phyloP scores from a whole-genome alignment of 495 filamentous ascomycete genomes.

The Aspergillus baeticus region DNA sequence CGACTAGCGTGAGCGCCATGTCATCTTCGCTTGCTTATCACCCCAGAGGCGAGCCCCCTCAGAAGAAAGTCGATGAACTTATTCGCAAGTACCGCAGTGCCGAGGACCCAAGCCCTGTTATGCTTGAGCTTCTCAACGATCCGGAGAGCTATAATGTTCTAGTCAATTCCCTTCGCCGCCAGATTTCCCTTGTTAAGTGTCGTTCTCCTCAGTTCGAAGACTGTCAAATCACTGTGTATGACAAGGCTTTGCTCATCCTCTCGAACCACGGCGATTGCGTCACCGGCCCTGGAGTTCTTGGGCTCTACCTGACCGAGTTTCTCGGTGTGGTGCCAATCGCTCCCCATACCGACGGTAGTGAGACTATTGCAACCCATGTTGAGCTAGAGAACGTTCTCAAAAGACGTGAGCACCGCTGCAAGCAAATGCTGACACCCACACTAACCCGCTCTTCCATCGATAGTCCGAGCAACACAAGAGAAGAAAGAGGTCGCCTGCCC shows the following conservation, averaged over 20 bases:
- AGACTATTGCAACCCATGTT: slow-evolving; percentile 18
- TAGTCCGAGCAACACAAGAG: neutral
- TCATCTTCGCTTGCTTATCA: neutral
- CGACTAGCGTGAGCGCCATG: neutral
- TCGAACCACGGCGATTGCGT: slow-evolving; percentile 27
- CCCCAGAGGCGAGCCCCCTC: neutral
- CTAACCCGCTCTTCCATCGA: neutral
- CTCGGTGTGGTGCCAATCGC: slow-evolving; percentile 30
- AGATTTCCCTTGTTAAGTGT: slow-evolving; percentile 27
- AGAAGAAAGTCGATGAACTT: slow-evolving; percentile 21
- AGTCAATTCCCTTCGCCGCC: slow-evolving; percentile 28
- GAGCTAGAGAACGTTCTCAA: slow-evolving; percentile 16
- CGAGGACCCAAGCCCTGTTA: slow-evolving; percentile 17
- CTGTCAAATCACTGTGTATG: slow-evolving; percentile 42
- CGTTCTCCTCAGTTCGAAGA: slow-evolving; percentile 38
- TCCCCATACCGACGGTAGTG: slow-evolving; percentile 3
- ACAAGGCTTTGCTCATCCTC: slow-evolving; percentile 37
- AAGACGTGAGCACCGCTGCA: slow-evolving; percentile 16
- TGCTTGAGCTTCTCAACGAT: slow-evolving; percentile 26
- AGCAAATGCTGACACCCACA: neutral
- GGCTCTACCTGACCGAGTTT: slow-evolving; percentile 41
- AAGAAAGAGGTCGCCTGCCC: neutral
- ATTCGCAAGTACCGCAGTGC: slow-evolving; percentile 22
- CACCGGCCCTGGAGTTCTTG: slow-evolving; percentile 28
- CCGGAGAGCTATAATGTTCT: slow-evolving; percentile 19